Percentiles rank a stretch among this genome's conserved stretches.
Evolutionary conservation across 306 rosid genomes (phyloP).

Genomic region (Lotus japonicus): DNA sequence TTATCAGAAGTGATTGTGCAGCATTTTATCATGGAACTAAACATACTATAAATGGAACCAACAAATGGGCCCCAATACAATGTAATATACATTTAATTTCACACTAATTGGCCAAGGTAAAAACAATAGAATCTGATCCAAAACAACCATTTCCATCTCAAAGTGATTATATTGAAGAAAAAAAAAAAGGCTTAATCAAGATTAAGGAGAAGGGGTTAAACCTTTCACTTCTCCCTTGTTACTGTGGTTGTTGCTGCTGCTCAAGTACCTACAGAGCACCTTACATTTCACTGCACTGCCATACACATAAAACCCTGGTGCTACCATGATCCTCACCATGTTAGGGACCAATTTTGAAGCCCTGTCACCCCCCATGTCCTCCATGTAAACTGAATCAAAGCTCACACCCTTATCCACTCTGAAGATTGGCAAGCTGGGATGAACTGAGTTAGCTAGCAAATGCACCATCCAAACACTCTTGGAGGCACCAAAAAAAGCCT

Average conservation of each 20-base stretch:
- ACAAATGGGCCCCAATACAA: not conserved
- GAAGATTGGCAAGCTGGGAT: slow-evolving; percentile 62
- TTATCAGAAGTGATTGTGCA: too few species aligned
- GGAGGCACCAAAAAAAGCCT: slow-evolving; percentile 82
- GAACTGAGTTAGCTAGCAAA: slow-evolving; percentile 70
- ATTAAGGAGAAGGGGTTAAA: slow-evolving; percentile 31
- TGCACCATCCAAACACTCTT: slow-evolving; percentile 89
- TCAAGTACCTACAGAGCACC: slow-evolving; percentile 78
- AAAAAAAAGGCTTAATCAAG: not conserved
- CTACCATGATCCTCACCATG: slow-evolving; percentile 69
- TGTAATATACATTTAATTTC: not conserved
- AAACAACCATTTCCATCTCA: too few species aligned
- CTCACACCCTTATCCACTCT: slow-evolving; percentile 56
- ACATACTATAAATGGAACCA: not conserved
- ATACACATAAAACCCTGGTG: slow-evolving; percentile 87
- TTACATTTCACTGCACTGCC: slow-evolving; percentile 82
- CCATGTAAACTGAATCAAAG: slow-evolving; percentile 84
- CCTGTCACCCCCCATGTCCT: slow-evolving; percentile 73
- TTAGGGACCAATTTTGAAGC: slow-evolving; percentile 46
- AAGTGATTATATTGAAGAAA: too few species aligned
- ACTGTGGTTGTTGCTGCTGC: slow-evolving; percentile 12
- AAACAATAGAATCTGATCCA: slow-evolving; percentile 3
- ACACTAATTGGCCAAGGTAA: not conserved
- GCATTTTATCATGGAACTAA: too few species aligned
- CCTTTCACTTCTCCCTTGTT: slow-evolving; percentile 20